Percentiles rank a stretch among this genome's conserved stretches.
These are phyloP conservation scores for Diversispora epigaea DNA, from an alignment of 192 early-diverging fungal species.

Conservation along the genomic window DNA sequence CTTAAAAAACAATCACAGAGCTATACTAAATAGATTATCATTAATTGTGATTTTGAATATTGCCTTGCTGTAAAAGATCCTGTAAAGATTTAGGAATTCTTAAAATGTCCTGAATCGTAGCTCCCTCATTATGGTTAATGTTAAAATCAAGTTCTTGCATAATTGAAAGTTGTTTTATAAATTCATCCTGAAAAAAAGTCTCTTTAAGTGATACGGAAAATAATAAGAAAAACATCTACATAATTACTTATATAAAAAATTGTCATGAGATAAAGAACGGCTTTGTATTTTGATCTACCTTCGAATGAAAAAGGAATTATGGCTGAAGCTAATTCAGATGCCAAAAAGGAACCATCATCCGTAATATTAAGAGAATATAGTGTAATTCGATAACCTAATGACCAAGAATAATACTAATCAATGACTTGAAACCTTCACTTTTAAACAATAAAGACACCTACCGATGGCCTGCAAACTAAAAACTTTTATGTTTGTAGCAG, in stretches of 20 bases:
- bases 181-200: slow-evolving; percentile 3
- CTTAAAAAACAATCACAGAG: no score
- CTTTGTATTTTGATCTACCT: slow-evolving; percentile 30
- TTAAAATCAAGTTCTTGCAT: slow-evolving; percentile 28
- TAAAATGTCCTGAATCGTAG: background rate
- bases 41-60: background rate
- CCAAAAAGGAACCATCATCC: slow-evolving; percentile 28
- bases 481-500: slow-evolving; percentile 11
- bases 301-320: slow-evolving; percentile 28
- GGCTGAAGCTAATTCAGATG: slow-evolving; percentile 26
- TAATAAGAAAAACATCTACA: background rate
- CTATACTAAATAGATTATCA: background rate
- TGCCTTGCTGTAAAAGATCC: background rate
- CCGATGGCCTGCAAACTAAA: background rate
- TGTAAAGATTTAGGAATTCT: slow-evolving; percentile 20
- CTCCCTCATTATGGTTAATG: slow-evolving; percentile 14
- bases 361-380: slow-evolving; percentile 24
- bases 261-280: slow-evolving; percentile 22
- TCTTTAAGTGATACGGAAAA: background rate
- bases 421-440: background rate
- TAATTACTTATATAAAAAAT: slow-evolving; percentile 30
- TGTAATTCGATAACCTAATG: slow-evolving; percentile 32
- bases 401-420: slow-evolving; percentile 10
- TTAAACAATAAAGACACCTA: background rate
- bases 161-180: slow-evolving; percentile 25